Percentiles rank a stretch among this genome's conserved stretches.
These are phyloP conservation scores for Venturia aucupariae DNA, from an alignment of 2,329 filamentous ascomycete genomes.

Conservation along the genomic window DNA sequence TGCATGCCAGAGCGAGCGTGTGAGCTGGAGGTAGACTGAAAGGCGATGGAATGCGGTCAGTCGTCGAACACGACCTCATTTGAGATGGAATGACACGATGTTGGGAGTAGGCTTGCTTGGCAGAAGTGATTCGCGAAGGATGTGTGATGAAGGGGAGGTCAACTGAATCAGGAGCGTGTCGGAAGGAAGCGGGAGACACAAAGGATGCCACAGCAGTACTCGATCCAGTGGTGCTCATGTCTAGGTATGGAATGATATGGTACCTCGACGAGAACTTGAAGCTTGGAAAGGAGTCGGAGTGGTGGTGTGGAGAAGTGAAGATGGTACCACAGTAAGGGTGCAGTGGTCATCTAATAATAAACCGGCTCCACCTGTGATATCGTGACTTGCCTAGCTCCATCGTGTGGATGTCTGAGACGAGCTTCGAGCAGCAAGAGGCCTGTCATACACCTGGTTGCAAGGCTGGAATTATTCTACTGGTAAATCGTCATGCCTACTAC, in stretches of 20 bases:
- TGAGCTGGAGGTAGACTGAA: neutral
- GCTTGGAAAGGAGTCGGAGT: neutral
- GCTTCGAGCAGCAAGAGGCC: no score
- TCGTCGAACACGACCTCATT: neutral
- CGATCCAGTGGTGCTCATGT: neutral
- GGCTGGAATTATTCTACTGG: neutral
- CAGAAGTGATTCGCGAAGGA: neutral
- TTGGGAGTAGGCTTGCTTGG: neutral
- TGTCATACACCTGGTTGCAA: neutral
- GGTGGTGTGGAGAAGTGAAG: neutral
- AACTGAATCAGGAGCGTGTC: neutral
- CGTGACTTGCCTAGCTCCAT: conserved; percentile 4
- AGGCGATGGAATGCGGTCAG: neutral
- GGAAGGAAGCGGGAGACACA: neutral
- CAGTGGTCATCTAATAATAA: neutral
- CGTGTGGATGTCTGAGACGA: neutral
- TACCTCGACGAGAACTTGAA: neutral
- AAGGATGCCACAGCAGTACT: neutral
- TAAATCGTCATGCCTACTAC: no score
- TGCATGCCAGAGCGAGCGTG: neutral
- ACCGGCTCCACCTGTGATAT: neutral
- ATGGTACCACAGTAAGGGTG: neutral
- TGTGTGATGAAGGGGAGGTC: neutral
- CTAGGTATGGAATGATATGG: no score
- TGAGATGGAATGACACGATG: neutral